These are phyloP conservation scores for Phalaenopsis aphrodite DNA, from an alignment of 106 monocot species.

Conservation along the genomic window DNA sequence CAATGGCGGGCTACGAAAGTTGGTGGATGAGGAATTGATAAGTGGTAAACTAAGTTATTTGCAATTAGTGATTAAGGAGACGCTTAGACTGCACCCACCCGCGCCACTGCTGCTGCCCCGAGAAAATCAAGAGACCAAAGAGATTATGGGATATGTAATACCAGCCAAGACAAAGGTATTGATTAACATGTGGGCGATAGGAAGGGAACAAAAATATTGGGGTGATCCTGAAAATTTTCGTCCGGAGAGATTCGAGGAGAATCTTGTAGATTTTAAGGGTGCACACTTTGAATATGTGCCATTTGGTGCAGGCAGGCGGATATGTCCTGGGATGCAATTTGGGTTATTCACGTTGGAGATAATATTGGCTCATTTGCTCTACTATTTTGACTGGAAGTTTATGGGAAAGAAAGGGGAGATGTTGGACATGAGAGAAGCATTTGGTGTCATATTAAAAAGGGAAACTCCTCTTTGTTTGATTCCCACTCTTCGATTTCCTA, in stretches of 20 bases:
- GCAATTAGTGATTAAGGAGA: conserved; percentile 8
- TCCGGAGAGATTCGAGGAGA: conserved; percentile 13
- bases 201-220: neutral
- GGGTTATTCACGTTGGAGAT: conserved; percentile 3
- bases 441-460: neutral
- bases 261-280: neutral
- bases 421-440: conserved; percentile 9
- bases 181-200: conserved; percentile 12
- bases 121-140: neutral
- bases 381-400: conserved; percentile 12
- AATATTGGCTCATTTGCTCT: neutral
- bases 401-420: neutral
- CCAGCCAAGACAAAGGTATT: conserved; percentile 5
- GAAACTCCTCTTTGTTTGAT: neutral
- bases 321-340: conserved; percentile 7
- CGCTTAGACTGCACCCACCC: conserved; percentile 12
- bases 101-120: conserved; percentile 4
- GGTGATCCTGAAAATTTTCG: no score
- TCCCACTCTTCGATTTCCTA: neutral
- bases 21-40: no score
- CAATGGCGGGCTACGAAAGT: no score
- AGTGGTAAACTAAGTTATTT: neutral
- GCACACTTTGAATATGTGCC: conserved; percentile 4
- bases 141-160: conserved; percentile 7
- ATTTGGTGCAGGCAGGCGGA: conserved; percentile 7